Evolutionary conservation across 2,329 filamentous ascomycete species (phyloP), one percentile per base, ranked within the genome.

Genomic region (Elsinoe fawcettii): DNA sequence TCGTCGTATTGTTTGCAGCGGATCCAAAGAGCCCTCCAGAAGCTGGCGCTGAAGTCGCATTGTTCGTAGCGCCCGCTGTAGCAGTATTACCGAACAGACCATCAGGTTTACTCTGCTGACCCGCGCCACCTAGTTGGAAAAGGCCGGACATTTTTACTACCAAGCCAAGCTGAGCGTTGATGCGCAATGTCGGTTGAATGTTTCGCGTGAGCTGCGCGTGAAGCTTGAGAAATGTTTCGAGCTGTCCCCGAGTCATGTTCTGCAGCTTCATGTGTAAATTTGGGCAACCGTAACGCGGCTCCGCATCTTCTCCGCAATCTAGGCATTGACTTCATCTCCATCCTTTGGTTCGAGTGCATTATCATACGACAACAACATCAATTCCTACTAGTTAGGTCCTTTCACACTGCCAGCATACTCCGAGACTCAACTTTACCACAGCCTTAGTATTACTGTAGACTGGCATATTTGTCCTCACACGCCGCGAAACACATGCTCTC

Each of bases 181-280:
- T 3, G 32, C 14, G 34, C 30, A 39, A 36, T 36, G 30, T 8
- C 32, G 14, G 16, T 12, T 37, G 49, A 39, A 20, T 14, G 16
- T 6, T 39, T 25, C 49, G 20, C 49, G 49, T 53, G 30, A 53
- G 25, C 16, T 5, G 49, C 49, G 49, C 34, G 49, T 53, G 49
- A 25, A 39, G 49, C 49, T 53, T 20, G 46, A 51, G 46, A 53
- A 53, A 53, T 53, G 49, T 53, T 53, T 53, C 30, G 20, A 53
- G 49, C 49, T 53, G 32, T 53, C 34, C 46, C 41, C 49, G 49
- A 53, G 49, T 53, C 34, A 36, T 46, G 41, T 25, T 9, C 11
- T 22, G 30, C 6, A 53, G 49, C 18, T 51, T 18, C 23, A 16
- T 7, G 3, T 8, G 25, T 51, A 7, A n/a, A 20, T 32, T 25